Evolutionary conservation across 345 rosid genomes (phyloP).

Genomic region (Populus alba): DNA sequence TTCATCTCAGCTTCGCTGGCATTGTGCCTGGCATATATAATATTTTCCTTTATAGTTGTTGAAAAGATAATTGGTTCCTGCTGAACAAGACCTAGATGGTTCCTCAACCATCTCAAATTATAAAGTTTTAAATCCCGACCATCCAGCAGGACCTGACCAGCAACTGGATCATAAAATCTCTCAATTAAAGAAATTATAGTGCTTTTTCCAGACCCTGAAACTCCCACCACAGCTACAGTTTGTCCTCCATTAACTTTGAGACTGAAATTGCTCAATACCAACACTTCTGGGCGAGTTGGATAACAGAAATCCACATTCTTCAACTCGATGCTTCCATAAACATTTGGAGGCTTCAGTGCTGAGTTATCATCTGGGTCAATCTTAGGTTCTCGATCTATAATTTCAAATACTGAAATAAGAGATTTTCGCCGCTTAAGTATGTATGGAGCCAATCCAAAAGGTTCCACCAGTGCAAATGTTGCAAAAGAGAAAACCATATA

Average conservation of each 20-base stretch:
- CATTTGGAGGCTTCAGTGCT: slow-evolving; percentile 90
- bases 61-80: slow-evolving; percentile 98
- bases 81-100: slow-evolving; percentile 90
- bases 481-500: slow-evolving; percentile 98
- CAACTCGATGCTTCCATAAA: slow-evolving; percentile 94
- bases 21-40: slow-evolving; percentile 94
- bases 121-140: slow-evolving; percentile 87
- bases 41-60: slow-evolving; percentile 91
- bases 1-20: slow-evolving; percentile 97
- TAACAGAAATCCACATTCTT: slow-evolving; percentile 95
- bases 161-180: slow-evolving; percentile 96
- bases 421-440: slow-evolving; percentile 89
- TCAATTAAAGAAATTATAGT: slow-evolving; percentile 89
- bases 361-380: slow-evolving; percentile 93
- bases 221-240: slow-evolving; percentile 98
- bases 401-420: slow-evolving; percentile 91
- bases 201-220: slow-evolving; percentile 99
- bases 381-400: slow-evolving; percentile 88
- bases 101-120: slow-evolving; percentile 94
- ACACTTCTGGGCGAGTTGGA: slow-evolving; percentile 83
- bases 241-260: slow-evolving; percentile 95
- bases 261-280: slow-evolving; percentile 95
- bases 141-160: slow-evolving; percentile 92
- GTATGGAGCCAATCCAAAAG: slow-evolving; percentile 98
- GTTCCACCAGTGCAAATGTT: slow-evolving; percentile 98